These are phyloP conservation scores for Myxozyma neotropica DNA, from an alignment of 805 yeast genomes.

Conservation along the genomic window DNA sequence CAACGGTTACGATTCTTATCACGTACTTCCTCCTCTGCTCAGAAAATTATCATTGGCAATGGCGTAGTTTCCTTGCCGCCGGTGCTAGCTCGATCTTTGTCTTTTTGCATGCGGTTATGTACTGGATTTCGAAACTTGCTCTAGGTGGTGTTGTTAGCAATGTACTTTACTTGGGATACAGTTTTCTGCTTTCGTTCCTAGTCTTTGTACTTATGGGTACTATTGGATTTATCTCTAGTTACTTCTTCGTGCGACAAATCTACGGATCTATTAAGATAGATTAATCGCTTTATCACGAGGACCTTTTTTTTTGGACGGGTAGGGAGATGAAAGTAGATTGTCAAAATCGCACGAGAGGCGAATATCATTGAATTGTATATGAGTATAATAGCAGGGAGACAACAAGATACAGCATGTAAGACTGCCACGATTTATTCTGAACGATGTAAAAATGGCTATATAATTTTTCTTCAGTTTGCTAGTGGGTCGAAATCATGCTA, in stretches of 20 bases:
- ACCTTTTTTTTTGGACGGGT: neutral
- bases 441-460: too few species aligned
- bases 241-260: slow-evolving; percentile 74
- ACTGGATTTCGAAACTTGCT: slow-evolving; percentile 52
- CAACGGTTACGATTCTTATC: slow-evolving; percentile 75
- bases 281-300: slow-evolving; percentile 38
- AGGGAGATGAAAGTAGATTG: neutral
- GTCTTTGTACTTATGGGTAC: slow-evolving; percentile 85
- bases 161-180: slow-evolving; percentile 81
- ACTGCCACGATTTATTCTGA: too few species aligned
- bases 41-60: slow-evolving; percentile 96
- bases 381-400: too few species aligned
- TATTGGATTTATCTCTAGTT: slow-evolving; percentile 75
- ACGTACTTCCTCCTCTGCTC: slow-evolving; percentile 82
- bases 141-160: slow-evolving; percentile 75
- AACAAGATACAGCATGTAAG: too few species aligned
- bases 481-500: too few species aligned
- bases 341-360: too few species aligned
- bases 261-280: slow-evolving; percentile 88
- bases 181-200: slow-evolving; percentile 65
- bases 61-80: slow-evolving; percentile 85
- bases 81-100: slow-evolving; percentile 89
- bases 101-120: slow-evolving; percentile 75
- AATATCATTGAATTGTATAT: too few species aligned
- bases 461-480: too few species aligned